Conservation (phyloP, 2,329 filamentous ascomycete species). For the Elsinoe batatas region DNA sequence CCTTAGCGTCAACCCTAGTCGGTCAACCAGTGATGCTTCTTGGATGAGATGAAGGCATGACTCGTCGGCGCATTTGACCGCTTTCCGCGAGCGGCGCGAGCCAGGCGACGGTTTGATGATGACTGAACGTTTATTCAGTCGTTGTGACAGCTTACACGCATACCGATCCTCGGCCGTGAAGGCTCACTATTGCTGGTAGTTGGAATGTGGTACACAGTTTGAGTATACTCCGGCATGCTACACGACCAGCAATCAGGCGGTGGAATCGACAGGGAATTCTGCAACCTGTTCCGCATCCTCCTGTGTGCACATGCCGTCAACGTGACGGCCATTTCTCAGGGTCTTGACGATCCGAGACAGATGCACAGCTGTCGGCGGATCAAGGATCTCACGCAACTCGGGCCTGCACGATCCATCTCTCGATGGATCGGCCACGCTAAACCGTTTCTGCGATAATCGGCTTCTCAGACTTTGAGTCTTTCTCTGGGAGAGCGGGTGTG, state of each 20-base stretch:
- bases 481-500: slow-evolving; percentile 7
- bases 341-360: slow-evolving; percentile 6
- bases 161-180: no score
- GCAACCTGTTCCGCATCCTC: neutral
- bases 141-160: neutral
- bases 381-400: slow-evolving; percentile 9
- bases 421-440: slow-evolving; percentile 14
- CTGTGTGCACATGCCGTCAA: neutral
- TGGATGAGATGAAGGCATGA: slow-evolving; percentile 7
- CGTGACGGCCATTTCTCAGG: neutral
- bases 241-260: no score
- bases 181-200: no score
- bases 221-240: no score
- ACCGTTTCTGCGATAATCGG: slow-evolving; percentile 7
- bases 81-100: neutral
- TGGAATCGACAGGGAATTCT: neutral
- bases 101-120: neutral
- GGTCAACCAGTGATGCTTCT: neutral
- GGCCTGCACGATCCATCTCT: slow-evolving; percentile 12
- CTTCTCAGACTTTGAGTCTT: slow-evolving; percentile 9
- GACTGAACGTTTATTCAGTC: slow-evolving; percentile 3
- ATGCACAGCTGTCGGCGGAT: slow-evolving; percentile 2
- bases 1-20: slow-evolving; percentile 10
- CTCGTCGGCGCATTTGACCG: slow-evolving; percentile 7
- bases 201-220: no score